Percentiles rank a stretch among this genome's conserved stretches.
Conservation (phyloP, 176 grass and related monocot genomes). For the Alopecurus myosuroides region DNA sequence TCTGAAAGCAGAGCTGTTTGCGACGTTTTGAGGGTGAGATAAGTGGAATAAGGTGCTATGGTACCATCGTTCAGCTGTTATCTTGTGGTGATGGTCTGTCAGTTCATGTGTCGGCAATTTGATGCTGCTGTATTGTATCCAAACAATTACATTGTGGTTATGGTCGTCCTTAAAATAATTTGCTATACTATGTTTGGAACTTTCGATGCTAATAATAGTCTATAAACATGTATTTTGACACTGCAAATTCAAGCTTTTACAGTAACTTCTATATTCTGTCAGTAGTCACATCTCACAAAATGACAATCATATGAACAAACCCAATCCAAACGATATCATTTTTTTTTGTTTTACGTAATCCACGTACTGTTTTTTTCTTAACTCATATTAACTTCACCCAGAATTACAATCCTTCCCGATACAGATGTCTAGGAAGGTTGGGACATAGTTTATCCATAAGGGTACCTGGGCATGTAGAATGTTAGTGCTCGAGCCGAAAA, state of each 20-base stretch:
- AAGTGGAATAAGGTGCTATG: slow-evolving; percentile 40
- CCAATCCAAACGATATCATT: background rate
- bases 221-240: background rate
- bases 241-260: background rate
- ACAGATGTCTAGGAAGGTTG: too few species aligned
- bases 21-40: background rate
- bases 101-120: slow-evolving; percentile 12
- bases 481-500: too few species aligned
- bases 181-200: background rate
- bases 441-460: too few species aligned
- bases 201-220: background rate
- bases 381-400: too few species aligned
- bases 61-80: background rate
- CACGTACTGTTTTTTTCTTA: background rate
- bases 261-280: background rate
- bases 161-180: background rate
- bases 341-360: background rate
- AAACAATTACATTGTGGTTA: slow-evolving; percentile 7
- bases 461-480: too few species aligned
- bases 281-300: background rate
- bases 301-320: background rate
- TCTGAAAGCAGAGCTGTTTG: background rate
- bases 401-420: too few species aligned
- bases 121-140: slow-evolving; percentile 2
- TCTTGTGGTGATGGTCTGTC: background rate